Conservation (phyloP, 2,329 filamentous ascomycete species). For the Talaromyces verruculosus region DNA sequence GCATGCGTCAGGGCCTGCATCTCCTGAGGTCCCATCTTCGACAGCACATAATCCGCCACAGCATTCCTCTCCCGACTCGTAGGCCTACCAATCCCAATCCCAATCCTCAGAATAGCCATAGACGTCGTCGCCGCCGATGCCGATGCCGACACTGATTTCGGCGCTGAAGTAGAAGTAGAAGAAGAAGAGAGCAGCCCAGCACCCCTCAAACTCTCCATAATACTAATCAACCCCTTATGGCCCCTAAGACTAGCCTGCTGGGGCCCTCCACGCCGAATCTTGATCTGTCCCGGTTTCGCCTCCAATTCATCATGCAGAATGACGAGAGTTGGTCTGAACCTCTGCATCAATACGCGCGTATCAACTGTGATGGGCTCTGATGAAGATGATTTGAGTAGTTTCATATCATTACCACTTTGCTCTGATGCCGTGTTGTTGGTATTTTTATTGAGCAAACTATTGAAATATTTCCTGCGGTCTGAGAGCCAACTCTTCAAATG, state of each 20-base stretch:
- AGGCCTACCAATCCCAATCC: conserved; percentile 86
- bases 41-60: conserved; percentile 77
- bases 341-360: conserved; percentile 21
- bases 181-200: conserved; percentile 32
- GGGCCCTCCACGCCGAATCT: conserved; percentile 59
- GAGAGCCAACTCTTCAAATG: conserved; percentile 57
- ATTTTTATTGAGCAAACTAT: conserved; percentile 10
- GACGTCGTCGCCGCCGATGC: conserved; percentile 28
- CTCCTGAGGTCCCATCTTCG: conserved; percentile 60
- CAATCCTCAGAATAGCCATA: conserved; percentile 60
- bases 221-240: conserved; percentile 73
- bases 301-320: conserved; percentile 90
- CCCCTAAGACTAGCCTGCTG: conserved; percentile 61
- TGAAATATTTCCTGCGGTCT: conserved; percentile 21
- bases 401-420: neutral
- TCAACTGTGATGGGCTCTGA: conserved; percentile 13
- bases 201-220: conserved; percentile 55
- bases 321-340: conserved; percentile 56
- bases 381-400: conserved; percentile 5
- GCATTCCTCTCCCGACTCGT: conserved; percentile 62
- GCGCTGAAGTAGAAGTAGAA: neutral
- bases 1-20: conserved; percentile 51
- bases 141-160: neutral
- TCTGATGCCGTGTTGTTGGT: neutral
- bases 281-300: conserved; percentile 65